Evolutionary conservation across 1,139 yeast genomes (phyloP).

Genomic region (Komagataea norvegica): DNA sequence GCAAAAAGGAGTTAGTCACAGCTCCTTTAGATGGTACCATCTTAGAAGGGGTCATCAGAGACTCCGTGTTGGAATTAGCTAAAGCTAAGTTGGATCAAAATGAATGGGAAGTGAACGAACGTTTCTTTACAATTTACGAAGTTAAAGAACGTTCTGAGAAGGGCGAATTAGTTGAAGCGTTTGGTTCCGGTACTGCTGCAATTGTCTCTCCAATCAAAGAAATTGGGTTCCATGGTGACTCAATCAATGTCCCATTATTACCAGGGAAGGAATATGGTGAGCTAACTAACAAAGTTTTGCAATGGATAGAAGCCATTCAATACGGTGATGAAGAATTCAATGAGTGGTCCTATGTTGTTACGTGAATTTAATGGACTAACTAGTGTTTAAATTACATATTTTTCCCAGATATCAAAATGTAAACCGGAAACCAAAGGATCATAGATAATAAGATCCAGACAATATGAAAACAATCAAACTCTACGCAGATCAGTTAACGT

Average conservation of each 20-base stretch:
- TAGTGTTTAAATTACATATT: too few relatives aligned
- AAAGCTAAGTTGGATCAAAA: conserved; percentile 64
- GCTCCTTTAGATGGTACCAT: conserved; percentile 97
- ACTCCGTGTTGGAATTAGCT: conserved; percentile 73
- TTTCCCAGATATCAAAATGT: too few relatives aligned
- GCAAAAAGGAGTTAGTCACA: conserved; percentile 88
- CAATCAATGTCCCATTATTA: conserved; percentile 69
- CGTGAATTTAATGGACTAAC: too few relatives aligned
- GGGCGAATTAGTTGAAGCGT: conserved; percentile 88
- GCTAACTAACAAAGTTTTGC: conserved; percentile 66
- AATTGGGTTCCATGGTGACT: conserved; percentile 73
- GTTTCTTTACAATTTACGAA: conserved; percentile 77
- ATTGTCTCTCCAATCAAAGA: conserved; percentile 89
- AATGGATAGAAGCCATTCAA: conserved; percentile 86
- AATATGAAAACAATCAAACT: too few relatives aligned
- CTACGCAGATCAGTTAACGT: too few relatives aligned
- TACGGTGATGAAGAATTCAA: conserved; percentile 71
- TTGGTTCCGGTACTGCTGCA: conserved; percentile 98
- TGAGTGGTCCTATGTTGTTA: conserved; percentile 35
- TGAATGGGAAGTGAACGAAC: conserved; percentile 79
- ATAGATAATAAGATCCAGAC: too few relatives aligned
- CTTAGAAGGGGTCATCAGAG: conserved; percentile 94
- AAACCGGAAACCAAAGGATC: too few relatives aligned
- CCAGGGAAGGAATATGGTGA: conserved; percentile 78
- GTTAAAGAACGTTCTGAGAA: conserved; percentile 69